These are phyloP conservation scores for Boletus speciosus DNA, from an alignment of 768 basidiomycete genomes.

Conservation along the genomic window DNA sequence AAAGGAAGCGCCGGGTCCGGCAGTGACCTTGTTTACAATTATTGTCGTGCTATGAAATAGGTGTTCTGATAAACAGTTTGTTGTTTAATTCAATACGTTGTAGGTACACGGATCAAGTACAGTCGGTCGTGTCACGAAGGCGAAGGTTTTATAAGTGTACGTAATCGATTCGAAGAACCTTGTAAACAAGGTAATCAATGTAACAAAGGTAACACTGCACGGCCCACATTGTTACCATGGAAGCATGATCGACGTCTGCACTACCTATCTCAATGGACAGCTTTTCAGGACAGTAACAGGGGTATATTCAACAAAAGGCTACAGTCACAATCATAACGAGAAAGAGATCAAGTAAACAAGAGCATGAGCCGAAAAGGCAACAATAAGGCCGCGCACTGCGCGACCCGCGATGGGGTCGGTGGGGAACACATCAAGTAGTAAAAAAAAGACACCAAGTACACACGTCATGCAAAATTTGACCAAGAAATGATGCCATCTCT, in stretches of 20 bases:
- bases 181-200: too few relatives aligned
- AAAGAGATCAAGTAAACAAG: background rate
- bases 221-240: background rate
- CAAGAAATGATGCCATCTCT: conserved; percentile 61
- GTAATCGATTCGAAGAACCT: too few relatives aligned
- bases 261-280: background rate
- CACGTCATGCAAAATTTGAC: conserved; percentile 32
- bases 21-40: too few relatives aligned
- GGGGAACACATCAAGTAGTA: background rate
- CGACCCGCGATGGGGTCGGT: background rate
- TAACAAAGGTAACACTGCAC: background rate
- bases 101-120: too few relatives aligned
- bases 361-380: background rate
- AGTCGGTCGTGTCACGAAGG: too few relatives aligned
- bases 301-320: background rate
- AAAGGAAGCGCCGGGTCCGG: too few relatives aligned
- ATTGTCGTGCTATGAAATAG: too few relatives aligned
- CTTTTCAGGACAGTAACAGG: background rate
- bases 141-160: too few relatives aligned
- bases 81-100: too few relatives aligned
- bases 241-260: background rate
- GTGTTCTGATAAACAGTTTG: too few relatives aligned
- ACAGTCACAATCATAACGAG: background rate
- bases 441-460: background rate
- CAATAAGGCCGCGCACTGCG: background rate